These are phyloP conservation scores for Amauroascus verrucosus DNA, from an alignment of 2,329 filamentous ascomycete species.

Conservation along the genomic window DNA sequence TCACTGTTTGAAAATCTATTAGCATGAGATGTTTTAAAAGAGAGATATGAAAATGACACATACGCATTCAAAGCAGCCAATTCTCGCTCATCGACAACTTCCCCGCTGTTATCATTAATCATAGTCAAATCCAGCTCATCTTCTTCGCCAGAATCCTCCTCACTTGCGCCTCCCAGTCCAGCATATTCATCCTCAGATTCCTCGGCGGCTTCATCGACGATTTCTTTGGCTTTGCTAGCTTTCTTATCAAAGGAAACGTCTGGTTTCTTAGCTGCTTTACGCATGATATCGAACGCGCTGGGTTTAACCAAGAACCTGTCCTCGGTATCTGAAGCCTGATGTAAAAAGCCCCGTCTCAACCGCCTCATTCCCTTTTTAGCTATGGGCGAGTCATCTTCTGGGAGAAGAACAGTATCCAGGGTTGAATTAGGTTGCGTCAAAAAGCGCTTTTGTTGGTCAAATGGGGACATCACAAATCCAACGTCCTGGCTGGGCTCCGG, in stretches of 20 bases:
- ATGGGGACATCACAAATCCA: slow-evolving; percentile 64
- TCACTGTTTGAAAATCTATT: slow-evolving; percentile 44
- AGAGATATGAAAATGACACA: slow-evolving; percentile 35
- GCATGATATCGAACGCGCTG: slow-evolving; percentile 59
- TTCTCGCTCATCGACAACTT: slow-evolving; percentile 68
- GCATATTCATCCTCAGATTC: slow-evolving; percentile 98
- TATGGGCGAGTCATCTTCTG: slow-evolving; percentile 52
- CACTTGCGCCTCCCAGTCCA: slow-evolving; percentile 78
- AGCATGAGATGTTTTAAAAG: slow-evolving; percentile 16
- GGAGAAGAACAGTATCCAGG: slow-evolving; percentile 55
- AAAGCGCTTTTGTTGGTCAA: slow-evolving; percentile 56
- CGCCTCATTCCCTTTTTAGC: slow-evolving; percentile 40
- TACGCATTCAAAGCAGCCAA: slow-evolving; percentile 83
- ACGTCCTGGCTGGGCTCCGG: slow-evolving; percentile 71
- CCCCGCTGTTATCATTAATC: slow-evolving; percentile 73
- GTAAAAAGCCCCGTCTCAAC: slow-evolving; percentile 40
- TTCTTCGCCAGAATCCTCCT: slow-evolving; percentile 70
- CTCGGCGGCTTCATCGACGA: slow-evolving; percentile 87
- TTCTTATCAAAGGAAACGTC: slow-evolving; percentile 63
- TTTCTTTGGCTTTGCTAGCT: slow-evolving; percentile 73
- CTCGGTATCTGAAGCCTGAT: slow-evolving; percentile 39
- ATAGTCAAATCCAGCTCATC: slow-evolving; percentile 71
- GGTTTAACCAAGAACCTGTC: slow-evolving; percentile 34
- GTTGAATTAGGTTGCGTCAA: slow-evolving; percentile 56
- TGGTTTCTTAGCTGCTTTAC: slow-evolving; percentile 49